These are phyloP conservation scores for Phylloporus sp. DNA, from an alignment of 1,284 basidiomycete genomes.

Conservation along the genomic window DNA sequence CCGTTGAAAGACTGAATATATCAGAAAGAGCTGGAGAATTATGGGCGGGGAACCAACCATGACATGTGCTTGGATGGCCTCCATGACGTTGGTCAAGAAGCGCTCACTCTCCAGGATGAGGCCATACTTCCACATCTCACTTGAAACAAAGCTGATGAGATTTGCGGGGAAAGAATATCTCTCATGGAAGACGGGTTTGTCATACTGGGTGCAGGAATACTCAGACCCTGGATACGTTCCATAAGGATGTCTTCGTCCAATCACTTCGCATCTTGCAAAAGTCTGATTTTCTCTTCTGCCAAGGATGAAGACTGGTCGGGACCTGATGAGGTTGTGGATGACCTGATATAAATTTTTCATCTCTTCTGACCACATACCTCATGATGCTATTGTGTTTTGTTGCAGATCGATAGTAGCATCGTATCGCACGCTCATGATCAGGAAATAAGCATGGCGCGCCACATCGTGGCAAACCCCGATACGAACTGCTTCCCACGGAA, in stretches of 20 bases:
- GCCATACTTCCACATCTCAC: slow-evolving; percentile 99
- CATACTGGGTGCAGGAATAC: slow-evolving; percentile 91
- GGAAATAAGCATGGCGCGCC: too few relatives aligned
- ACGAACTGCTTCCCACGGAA: too few relatives aligned
- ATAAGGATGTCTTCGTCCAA: slow-evolving; percentile 95
- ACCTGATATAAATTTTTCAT: too few relatives aligned
- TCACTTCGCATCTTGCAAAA: slow-evolving; percentile 91
- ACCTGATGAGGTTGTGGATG: too few relatives aligned
- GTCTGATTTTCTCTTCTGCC: slow-evolving; percentile 92
- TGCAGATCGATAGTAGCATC: too few relatives aligned
- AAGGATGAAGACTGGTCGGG: slow-evolving; percentile 45
- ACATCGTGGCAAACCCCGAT: too few relatives aligned
- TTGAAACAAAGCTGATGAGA: slow-evolving; percentile 95
- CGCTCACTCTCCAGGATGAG: slow-evolving; percentile 96
- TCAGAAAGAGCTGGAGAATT: slow-evolving; percentile 14
- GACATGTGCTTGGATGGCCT: slow-evolving; percentile 95
- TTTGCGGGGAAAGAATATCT: slow-evolving; percentile 99
- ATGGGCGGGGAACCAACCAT: slow-evolving; percentile 75
- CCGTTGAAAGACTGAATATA: slow-evolving; percentile 79
- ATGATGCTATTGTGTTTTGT: too few relatives aligned
- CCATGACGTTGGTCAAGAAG: slow-evolving; percentile 99
- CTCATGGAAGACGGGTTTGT: slow-evolving; percentile 94
- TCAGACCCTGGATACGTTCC: slow-evolving; percentile 90
- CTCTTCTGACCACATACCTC: too few relatives aligned
- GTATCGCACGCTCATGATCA: too few relatives aligned